Percentiles rank a stretch among this genome's conserved stretches.
Conservation (phyloP, 192 early-diverging fungal genomes). For the Obelidium mucronatum region DNA sequence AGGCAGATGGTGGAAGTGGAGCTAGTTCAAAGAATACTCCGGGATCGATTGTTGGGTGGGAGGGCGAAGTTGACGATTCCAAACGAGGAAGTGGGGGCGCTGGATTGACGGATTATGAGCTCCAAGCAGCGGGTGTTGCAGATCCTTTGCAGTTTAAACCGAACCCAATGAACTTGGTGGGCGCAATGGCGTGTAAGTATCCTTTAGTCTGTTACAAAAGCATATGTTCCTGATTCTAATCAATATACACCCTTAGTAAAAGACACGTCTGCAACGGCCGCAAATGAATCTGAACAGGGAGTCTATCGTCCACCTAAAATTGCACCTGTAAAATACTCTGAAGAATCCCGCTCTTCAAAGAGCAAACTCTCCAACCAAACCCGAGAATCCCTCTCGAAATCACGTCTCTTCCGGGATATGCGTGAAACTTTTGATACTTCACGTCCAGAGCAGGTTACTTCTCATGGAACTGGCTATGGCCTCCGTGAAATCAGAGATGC, state of each 20-base stretch:
- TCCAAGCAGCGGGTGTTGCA: conserved; percentile 12
- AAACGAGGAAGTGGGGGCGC: no score
- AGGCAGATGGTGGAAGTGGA: conserved; percentile 5
- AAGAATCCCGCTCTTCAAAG: conserved; percentile 65
- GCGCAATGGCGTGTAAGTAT: conserved; percentile 31
- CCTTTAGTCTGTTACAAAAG: no score
- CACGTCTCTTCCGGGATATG: conserved; percentile 33
- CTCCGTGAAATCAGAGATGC: conserved; percentile 21
- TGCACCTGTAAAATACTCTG: conserved; percentile 86
- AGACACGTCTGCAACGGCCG: no score
- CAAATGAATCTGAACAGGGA: conserved; percentile 49
- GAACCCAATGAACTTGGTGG: conserved; percentile 74
- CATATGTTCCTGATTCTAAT: no score
- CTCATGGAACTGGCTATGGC: conserved; percentile 36
- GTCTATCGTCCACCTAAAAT: conserved; percentile 88
- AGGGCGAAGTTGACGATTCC: conserved; percentile 13
- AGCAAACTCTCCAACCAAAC: background rate
- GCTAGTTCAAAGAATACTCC: background rate
- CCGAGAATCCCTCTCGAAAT: conserved; percentile 26
- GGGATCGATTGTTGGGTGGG: conserved; percentile 30
- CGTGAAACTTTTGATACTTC: conserved; percentile 32
- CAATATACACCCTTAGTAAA: no score
- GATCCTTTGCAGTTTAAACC: conserved; percentile 93
- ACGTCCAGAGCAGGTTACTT: conserved; percentile 35
- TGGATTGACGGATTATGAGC: background rate